A percentile compares a stretch with the other conserved stretches of the same genome.
These are phyloP conservation scores for Blepharisma undulans DNA, from an alignment of 169 alveolate species.

Conservation along the genomic window DNA sequence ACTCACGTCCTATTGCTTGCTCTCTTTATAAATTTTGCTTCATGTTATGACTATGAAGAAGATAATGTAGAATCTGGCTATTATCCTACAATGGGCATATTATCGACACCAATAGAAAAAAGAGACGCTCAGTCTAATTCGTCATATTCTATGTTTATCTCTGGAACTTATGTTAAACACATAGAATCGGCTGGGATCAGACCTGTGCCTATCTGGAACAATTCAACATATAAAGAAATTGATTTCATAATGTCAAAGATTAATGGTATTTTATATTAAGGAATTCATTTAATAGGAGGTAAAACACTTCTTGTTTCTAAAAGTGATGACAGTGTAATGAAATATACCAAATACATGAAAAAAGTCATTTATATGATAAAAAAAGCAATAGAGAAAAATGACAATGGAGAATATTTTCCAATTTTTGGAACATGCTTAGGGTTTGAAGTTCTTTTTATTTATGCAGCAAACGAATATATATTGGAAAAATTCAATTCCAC, in stretches of 20 bases:
- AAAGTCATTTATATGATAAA: conserved; percentile 32
- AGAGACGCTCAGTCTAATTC: background rate
- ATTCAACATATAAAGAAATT: conserved; percentile 37
- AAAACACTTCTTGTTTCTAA: background rate
- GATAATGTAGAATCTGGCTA: background rate
- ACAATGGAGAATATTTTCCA: conserved; percentile 58
- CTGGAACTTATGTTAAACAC: conserved; percentile 66
- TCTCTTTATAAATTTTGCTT: no score
- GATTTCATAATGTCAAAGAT: conserved; percentile 32
- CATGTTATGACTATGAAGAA: no score
- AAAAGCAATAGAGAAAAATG: conserved; percentile 42
- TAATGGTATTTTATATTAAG: conserved; percentile 72
- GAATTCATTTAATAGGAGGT: conserved; percentile 70
- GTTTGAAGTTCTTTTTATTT: conserved; percentile 49
- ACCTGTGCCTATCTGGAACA: conserved; percentile 58
- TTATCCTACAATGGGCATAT: background rate
- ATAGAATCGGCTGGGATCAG: conserved; percentile 72
- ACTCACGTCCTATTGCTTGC: no score
- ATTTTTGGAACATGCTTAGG: conserved; percentile 81
- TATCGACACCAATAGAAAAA: background rate
- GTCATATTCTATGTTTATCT: conserved; percentile 44
- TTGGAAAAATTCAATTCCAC: background rate
- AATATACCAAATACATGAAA: background rate
- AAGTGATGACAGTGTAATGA: background rate
- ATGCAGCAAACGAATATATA: background rate